These are phyloP conservation scores for Iberis pinnata DNA, from an alignment of 345 rosid species.

Conservation along the genomic window DNA sequence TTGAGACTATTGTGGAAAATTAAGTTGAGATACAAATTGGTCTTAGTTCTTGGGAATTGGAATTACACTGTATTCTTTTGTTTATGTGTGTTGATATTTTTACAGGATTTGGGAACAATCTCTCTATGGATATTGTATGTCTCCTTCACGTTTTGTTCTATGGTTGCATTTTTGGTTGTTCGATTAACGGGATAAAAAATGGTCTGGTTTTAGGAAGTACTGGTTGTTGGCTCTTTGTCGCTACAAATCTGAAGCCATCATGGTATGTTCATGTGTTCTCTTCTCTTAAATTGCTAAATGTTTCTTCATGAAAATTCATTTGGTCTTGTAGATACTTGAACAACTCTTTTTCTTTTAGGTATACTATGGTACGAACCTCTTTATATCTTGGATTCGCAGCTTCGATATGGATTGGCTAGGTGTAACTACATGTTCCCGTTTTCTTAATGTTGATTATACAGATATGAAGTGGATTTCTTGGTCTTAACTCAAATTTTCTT, in stretches of 20 bases:
- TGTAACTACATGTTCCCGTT: constrained; percentile 25
- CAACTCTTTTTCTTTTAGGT: constrained; percentile 45
- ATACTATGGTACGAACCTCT: constrained; percentile 81
- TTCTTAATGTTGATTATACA: neutral
- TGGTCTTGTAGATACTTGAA: neutral
- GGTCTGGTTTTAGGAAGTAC: constrained; percentile 70
- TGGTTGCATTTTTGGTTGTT: constrained; percentile 73
- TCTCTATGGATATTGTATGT: constrained; percentile 80
- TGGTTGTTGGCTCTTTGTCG: constrained; percentile 87
- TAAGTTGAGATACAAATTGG: neutral
- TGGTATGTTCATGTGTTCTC: constrained; percentile 44
- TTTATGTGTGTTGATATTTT: neutral
- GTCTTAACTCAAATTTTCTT: neutral
- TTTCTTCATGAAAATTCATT: neutral
- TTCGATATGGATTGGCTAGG: constrained; percentile 98
- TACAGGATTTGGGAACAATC: constrained; percentile 75
- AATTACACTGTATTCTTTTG: too few relatives aligned
- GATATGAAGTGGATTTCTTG: neutral
- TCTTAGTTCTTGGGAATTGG: too few relatives aligned
- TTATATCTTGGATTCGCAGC: constrained; percentile 83
- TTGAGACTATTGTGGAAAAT: neutral
- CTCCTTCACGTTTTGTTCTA: constrained; percentile 81
- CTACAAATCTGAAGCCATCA: constrained; percentile 72
- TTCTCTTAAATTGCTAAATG: neutral
- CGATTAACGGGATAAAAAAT: constrained; percentile 71